phyloP scores from a whole-genome alignment of 495 filamentous ascomycete genomes.

The Arthonia radiata region DNA sequence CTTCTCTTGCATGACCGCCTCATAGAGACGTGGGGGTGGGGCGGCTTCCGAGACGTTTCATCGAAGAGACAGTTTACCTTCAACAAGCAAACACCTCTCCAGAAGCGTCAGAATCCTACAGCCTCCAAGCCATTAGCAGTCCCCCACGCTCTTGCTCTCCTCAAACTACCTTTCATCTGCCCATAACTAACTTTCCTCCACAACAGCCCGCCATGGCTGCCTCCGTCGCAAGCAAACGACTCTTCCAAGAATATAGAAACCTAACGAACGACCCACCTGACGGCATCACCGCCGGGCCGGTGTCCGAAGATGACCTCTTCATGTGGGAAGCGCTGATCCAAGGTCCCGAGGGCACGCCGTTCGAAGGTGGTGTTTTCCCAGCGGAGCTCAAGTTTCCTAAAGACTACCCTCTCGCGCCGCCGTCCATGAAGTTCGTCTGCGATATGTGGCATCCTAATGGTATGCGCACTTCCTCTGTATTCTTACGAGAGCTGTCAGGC shows the following conservation, averaged over 20 bases:
- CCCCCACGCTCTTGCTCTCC: no score
- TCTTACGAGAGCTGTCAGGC: neutral
- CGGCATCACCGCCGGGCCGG: constrained; percentile 83
- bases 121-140: no score
- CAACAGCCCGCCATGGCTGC: constrained; percentile 22
- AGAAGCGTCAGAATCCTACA: no score
- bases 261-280: constrained; percentile 67
- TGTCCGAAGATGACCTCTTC: constrained; percentile 86
- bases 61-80: no score
- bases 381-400: constrained; percentile 86
- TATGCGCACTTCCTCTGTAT: constrained; percentile 14
- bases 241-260: constrained; percentile 88
- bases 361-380: constrained; percentile 83
- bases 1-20: no score
- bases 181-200: neutral
- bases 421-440: constrained; percentile 78
- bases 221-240: constrained; percentile 64
- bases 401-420: constrained; percentile 83
- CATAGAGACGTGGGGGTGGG: no score
- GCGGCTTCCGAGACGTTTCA: no score
- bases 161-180: no score
- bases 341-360: constrained; percentile 84
- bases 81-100: no score
- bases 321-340: constrained; percentile 93
- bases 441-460: constrained; percentile 96